Percentiles rank a stretch among this genome's conserved stretches.
phyloP scores from a whole-genome alignment of 768 basidiomycete species.

The Auricularia auricula-judae region DNA sequence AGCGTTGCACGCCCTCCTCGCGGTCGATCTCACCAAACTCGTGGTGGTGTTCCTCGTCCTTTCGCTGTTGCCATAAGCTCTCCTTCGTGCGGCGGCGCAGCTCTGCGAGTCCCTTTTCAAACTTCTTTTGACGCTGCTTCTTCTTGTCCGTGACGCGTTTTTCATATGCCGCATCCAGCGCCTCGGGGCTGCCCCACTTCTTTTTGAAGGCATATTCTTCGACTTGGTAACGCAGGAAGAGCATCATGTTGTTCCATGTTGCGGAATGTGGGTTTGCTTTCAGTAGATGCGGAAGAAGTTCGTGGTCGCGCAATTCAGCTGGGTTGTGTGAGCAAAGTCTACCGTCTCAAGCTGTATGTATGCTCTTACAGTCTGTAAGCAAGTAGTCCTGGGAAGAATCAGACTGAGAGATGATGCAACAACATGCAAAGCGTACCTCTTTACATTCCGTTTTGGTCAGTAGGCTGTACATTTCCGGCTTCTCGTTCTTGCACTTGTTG shows the following conservation, averaged over 20 bases:
- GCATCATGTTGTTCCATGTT: slow-evolving; percentile 98
- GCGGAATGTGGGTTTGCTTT: slow-evolving; percentile 93
- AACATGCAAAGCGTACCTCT: slow-evolving; percentile 41
- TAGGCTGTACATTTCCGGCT: slow-evolving; percentile 87
- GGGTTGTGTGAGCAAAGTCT: neutral
- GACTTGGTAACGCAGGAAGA: slow-evolving; percentile 86
- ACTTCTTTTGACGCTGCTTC: slow-evolving; percentile 87
- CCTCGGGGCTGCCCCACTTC: slow-evolving; percentile 95
- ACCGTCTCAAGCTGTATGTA: too few relatives aligned
- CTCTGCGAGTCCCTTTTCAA: slow-evolving; percentile 81
- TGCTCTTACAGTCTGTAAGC: slow-evolving; percentile 70
- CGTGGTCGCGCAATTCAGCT: slow-evolving; percentile 91
- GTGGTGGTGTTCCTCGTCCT: slow-evolving; percentile 84
- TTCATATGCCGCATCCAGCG: slow-evolving; percentile 80
- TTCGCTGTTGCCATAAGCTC: slow-evolving; percentile 78
- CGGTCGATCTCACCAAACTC: slow-evolving; percentile 52
- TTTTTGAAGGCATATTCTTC: slow-evolving; percentile 89
- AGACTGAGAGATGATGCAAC: neutral
- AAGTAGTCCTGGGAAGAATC: slow-evolving; percentile 65
- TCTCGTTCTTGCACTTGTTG: slow-evolving; percentile 78
- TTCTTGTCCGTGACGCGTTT: slow-evolving; percentile 70
- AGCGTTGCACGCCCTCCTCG: slow-evolving; percentile 55
- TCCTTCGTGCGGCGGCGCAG: slow-evolving; percentile 77
- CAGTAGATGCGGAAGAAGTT: slow-evolving; percentile 83
- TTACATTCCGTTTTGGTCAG: slow-evolving; percentile 98